Evolutionary conservation across 345 rosid genomes (phyloP).

Genomic region (Eucalyptus sideroxylon): DNA sequence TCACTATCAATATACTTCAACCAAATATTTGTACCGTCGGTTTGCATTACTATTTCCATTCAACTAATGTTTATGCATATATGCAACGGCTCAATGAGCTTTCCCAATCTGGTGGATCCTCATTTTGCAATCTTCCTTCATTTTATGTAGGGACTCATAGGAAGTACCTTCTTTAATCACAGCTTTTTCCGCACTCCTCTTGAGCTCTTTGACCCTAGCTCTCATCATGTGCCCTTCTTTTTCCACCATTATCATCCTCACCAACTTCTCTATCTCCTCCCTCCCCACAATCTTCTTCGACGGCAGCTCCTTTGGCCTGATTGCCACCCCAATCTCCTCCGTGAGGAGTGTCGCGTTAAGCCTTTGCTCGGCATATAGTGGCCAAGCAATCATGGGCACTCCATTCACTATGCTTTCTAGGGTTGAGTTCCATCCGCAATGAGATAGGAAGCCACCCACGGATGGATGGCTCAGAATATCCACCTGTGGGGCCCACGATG

Average conservation of each 20-base stretch:
- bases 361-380: constrained; percentile 40
- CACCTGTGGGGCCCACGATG: constrained; percentile 54
- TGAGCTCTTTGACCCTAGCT: constrained; percentile 17
- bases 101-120: background rate
- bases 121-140: background rate
- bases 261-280: constrained; percentile 26
- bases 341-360: constrained; percentile 34
- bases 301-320: constrained; percentile 6
- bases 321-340: constrained; percentile 35
- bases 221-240: constrained; percentile 28
- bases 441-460: constrained; percentile 54
- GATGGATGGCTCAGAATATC: constrained; percentile 42
- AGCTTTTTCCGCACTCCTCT: constrained; percentile 8
- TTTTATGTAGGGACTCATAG: background rate
- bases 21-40: background rate
- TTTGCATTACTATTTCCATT: background rate
- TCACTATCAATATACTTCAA: background rate
- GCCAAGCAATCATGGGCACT: constrained; percentile 51
- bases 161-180: constrained; percentile 17
- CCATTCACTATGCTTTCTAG: constrained; percentile 40
- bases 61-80: background rate
- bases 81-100: background rate
- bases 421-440: constrained; percentile 75
- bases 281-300: constrained; percentile 10
- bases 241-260: constrained; percentile 28